Percentiles rank a stretch among this genome's conserved stretches.
Conservation (phyloP, 352 stramenopile genomes). For the Plasmopara viticola region DNA sequence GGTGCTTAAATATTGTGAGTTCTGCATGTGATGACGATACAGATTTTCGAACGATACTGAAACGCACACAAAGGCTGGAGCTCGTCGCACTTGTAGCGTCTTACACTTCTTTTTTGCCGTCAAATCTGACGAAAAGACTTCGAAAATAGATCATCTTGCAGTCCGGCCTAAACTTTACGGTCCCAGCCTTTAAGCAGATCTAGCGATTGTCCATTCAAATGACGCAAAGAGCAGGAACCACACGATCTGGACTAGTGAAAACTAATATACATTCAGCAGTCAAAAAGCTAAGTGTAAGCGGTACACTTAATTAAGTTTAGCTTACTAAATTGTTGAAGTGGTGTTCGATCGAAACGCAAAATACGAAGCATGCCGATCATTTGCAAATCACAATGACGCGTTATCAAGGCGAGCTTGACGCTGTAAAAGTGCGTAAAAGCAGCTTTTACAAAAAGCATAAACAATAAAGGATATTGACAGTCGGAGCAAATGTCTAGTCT, state of each 20-base stretch:
- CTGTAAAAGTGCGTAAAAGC: slow-evolving; percentile 42
- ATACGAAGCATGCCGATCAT: slow-evolving; percentile 39
- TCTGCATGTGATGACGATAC: too few relatives aligned
- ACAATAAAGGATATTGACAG: slow-evolving; percentile 31
- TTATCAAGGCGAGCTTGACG: slow-evolving; percentile 45
- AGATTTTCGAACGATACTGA: too few relatives aligned
- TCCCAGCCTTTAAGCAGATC: too few relatives aligned
- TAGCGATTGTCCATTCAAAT: slow-evolving; percentile 1
- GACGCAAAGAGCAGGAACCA: slow-evolving; percentile 39
- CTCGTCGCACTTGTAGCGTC: too few relatives aligned
- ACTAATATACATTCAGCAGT: slow-evolving; percentile 49
- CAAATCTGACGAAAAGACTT: too few relatives aligned
- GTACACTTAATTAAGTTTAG: neutral
- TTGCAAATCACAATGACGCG: slow-evolving; percentile 41
- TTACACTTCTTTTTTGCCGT: too few relatives aligned
- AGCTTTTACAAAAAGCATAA: slow-evolving; percentile 42
- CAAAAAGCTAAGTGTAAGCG: slow-evolving; percentile 40
- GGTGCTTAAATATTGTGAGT: too few relatives aligned
- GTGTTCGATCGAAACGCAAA: slow-evolving; percentile 22
- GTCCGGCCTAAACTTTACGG: too few relatives aligned
- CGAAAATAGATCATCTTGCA: too few relatives aligned
- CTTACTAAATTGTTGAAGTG: too few relatives aligned
- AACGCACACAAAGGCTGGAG: too few relatives aligned
- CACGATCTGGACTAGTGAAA: slow-evolving; percentile 45
- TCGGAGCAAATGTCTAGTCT: slow-evolving; percentile 42